Evolutionary conservation across 2,329 filamentous ascomycete genomes (phyloP), one percentile per base, ranked within the genome.

Genomic region (Elsinoe ampelina): DNA sequence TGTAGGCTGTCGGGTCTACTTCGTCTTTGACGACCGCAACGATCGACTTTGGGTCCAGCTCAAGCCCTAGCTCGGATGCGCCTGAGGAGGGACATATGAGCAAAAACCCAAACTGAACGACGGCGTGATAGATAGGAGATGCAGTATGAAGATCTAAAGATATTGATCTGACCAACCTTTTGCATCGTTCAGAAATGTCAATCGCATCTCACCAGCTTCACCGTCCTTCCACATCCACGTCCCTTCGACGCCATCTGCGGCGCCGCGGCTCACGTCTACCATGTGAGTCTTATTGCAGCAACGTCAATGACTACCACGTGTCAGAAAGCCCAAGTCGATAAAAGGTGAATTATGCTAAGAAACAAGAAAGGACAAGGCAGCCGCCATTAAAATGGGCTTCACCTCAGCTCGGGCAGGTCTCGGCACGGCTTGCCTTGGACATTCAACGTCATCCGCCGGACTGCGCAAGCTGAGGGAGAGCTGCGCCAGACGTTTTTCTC

Each of bases 111-210:
- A 30, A 52, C 17, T 5, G 13, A 35, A 11, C 10, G 11, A 52
- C 11, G 17, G 20, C 7, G 10, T 5, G 48, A 6, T 12, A 17
- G n/a, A 55, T 64, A 19, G 61, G 55, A n/a, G 62, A 56, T 39
- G 58, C 60, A 55, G 20, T 42, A 66, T 50, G 20, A 63, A n/a
- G 17, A 61, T 45, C 19, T 61, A 62, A 50, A 12, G 32, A 32
- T 50, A 26, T 34, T 43, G 11, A 19, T 34, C 30, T 32, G 12
- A 52, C 48, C 48, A 36, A 52, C 48, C 48, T 39, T 36, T 34
- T 6, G 30, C 13, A 20, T 52, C 48, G 17, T 20, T 30, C 5
- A 52, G 34, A 38, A 52, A 52, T n/a, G 48, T 35, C 13, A 52
- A 34, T 34, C 38, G 36, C 48, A 26, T 39, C 30, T 39, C 48